Evolutionary conservation across 2,329 filamentous ascomycete species (phyloP), one percentile per base, ranked within the genome.

Genomic region (Lachnellula subtilissima): DNA sequence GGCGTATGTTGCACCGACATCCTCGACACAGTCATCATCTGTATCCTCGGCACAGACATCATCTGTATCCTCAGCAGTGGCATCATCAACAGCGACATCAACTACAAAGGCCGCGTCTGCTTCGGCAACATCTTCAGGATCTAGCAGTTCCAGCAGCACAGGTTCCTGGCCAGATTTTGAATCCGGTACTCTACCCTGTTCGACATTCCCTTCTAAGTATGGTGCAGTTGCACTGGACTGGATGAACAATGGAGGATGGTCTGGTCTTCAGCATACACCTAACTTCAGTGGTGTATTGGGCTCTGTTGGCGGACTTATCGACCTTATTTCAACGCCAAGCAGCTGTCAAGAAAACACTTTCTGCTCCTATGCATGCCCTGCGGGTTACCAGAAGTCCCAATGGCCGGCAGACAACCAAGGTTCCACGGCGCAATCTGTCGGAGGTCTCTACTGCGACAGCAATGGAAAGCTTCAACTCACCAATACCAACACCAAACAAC

Each of bases 341-440:
- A 73, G 73, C 58, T 93, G 90, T 75, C 71, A 67, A 8, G 66
- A 77, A 9, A 86, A 84, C 49, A 75, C 78, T 56, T 91, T 92
- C 79, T 97, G 93, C 80, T 96, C 92, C 2, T 97, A 97, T 69
- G 86, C 90, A 55, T 99, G 94, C 78, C 88, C 90, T n/a, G 75
- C 85, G 28, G 93, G 93, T 47, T 96, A 94, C 74, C 85, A 94
- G 73, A 97, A 97, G 82, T 82, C 87, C 3, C 93, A 97, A 71
- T 97, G 91, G 88, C 91, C 94, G 48, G 65, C 70, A 1, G 8
- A 9, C 8, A 78, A 81, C 36, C 94, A 97, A 77, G 94, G 93
- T 54, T 69, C 78, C 39, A 90, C 84, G 51, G 86, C 86, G 60
- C 85, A 97, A 78, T 96, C 92, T 23, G 80, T 97, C 54, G 94